Evolutionary conservation across 805 yeast genomes (phyloP).

Genomic region (Deakozyma indianensis): DNA sequence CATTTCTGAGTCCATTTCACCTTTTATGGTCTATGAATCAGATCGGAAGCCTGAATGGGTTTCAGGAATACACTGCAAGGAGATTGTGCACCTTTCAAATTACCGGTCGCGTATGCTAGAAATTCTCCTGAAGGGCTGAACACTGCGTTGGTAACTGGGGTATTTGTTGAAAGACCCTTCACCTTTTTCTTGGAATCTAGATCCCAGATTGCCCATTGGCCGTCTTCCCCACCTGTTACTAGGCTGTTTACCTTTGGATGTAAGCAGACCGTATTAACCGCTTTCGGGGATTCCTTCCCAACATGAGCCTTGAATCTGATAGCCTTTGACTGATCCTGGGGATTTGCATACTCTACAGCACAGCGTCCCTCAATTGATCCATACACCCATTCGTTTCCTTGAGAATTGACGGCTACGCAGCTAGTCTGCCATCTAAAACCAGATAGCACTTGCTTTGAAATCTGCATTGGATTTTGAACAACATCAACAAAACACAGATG

Average conservation of each 20-base stretch:
- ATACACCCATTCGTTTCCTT: slow-evolving; percentile 78
- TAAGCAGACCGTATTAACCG: background rate
- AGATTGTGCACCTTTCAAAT: background rate
- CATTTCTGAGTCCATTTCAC: too few relatives aligned
- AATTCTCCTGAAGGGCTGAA: background rate
- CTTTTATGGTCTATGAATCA: too few relatives aligned
- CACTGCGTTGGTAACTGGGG: background rate
- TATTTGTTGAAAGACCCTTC: background rate
- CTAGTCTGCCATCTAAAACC: slow-evolving; percentile 86
- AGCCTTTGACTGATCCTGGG: background rate
- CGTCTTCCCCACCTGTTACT: background rate
- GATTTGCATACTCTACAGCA: slow-evolving; percentile 60
- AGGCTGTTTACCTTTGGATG: background rate
- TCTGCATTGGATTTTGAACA: slow-evolving; percentile 49
- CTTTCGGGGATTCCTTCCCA: background rate
- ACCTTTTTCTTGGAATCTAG: background rate
- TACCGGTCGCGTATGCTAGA: background rate
- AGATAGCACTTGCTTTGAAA: slow-evolving; percentile 55
- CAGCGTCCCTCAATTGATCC: slow-evolving; percentile 91
- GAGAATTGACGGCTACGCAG: slow-evolving; percentile 63
- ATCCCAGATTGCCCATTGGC: background rate
- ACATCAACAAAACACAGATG: slow-evolving; percentile 63
- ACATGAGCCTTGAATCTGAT: background rate
- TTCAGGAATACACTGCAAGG: background rate
- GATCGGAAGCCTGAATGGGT: background rate